Percentiles rank a stretch among this genome's conserved stretches.
Evolutionary conservation across 768 basidiomycete genomes (phyloP).

Genomic region (Chiua virens): DNA sequence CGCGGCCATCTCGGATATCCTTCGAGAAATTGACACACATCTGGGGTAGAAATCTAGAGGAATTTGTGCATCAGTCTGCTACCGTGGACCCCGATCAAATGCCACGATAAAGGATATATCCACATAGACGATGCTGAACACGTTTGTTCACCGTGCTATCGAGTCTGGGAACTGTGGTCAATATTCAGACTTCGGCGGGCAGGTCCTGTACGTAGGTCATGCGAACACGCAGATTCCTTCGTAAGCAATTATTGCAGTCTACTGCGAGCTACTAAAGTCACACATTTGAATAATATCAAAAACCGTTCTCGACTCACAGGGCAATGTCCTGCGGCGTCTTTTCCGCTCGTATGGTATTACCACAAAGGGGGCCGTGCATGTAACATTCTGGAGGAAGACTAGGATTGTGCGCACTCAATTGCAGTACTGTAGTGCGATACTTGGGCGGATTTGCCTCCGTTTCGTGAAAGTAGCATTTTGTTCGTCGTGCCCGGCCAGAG

Average conservation of each 20-base stretch:
- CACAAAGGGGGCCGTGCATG: conserved; percentile 25
- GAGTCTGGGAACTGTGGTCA: conserved; percentile 66
- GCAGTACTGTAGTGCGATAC: conserved; percentile 34
- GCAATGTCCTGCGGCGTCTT: conserved; percentile 73
- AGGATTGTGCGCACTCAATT: conserved; percentile 29
- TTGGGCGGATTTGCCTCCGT: conserved; percentile 54
- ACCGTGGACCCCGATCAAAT: too few species aligned
- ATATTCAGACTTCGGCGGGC: conserved; percentile 63
- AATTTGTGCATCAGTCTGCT: too few species aligned
- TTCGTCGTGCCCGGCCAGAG: conserved; percentile 44
- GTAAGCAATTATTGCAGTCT: conserved; percentile 17
- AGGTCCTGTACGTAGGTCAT: conserved; percentile 63
- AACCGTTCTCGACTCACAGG: conserved; percentile 70
- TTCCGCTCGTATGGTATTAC: conserved; percentile 45
- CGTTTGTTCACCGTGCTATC: conserved; percentile 43
- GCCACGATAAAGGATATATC: too few species aligned
- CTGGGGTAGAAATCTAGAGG: neutral
- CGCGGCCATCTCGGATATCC: conserved; percentile 14
- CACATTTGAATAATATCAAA: conserved; percentile 64
- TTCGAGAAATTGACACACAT: conserved; percentile 9
- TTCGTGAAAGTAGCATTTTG: conserved; percentile 51
- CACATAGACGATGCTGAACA: too few species aligned
- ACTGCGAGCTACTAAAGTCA: conserved; percentile 43
- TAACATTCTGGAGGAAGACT: neutral
- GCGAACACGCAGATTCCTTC: conserved; percentile 45